Evolutionary conservation across 1,284 basidiomycete genomes (phyloP), one percentile per base, ranked within the genome.

Genomic region (Porodaedalea pini): DNA sequence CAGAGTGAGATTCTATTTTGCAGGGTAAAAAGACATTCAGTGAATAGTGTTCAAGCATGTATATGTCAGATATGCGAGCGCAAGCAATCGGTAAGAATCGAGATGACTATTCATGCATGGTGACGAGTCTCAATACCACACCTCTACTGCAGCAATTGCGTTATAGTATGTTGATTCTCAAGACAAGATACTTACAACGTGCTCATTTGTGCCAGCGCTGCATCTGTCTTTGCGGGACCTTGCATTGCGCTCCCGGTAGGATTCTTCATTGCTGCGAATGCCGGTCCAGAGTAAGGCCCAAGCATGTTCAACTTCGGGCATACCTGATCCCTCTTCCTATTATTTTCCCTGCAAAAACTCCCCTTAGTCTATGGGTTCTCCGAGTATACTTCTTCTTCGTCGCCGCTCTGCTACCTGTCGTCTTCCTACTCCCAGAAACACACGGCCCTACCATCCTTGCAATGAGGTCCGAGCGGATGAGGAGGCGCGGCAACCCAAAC

Each of bases 311-410:
- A n/a, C 11, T 11, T 44, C 40, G 34, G 32, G 27, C 5, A 19
- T 36, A 23, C 13, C 6, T 43, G n/a, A 31, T n/a, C 13, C 7
- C 13, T 47, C 23, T 5, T 23, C 5, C 21, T 41, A 2, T 7
- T 41, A 19, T 17, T 2, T 19, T 23, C 27, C 6, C 19, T 25
- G 10, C 23, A 27, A 11, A 15, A 23, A 17, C 15, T 31, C 23
- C n/a, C 10, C n/a, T 13, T 32, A 69, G 68, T 3, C 54, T 67
- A 2, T 70, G 69, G 68, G 66, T 66, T 19, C 40, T 70, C n/a
- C 63, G 66, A 21, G 60, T 69, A 7, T 64, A 66, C 25, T 63
- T 66, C 31, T 65, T 67, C 61, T 55, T 67, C 51, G 51, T 55
- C 15, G 40, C 66, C 29, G 64, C 57, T 11, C 51, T 60, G 3